Base-by-base conservation (phyloP, 768 basidiomycete genomes). In the Boletus rex-veris region DNA sequence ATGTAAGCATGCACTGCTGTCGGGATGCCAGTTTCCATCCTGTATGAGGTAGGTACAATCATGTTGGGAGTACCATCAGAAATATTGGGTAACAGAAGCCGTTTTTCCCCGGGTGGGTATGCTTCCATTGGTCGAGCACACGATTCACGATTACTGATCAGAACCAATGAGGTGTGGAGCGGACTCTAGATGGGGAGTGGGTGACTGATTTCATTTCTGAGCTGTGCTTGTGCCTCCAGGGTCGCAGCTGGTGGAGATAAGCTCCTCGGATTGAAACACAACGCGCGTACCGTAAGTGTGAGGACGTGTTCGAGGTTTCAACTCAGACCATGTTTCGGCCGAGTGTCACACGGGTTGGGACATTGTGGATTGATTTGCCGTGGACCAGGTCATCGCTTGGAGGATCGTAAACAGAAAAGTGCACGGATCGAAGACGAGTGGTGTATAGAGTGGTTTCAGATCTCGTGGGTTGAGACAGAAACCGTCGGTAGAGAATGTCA, bases 211-310 rank as follows among this genome's bases (percentile, higher is more conserved):
- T 39, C 43, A 60, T 61, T 41, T 57, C 0, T 26, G 46, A 28
- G 39, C 37, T 37, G 21, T 15, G 37, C 3, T n/a, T 21, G 53
- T 48, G 24, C 19, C 43, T 54, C 45, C 41, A 50, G 49, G 59
- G 14, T 42, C 50, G 19, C 21, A 12, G 5, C 7, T 35, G 33
- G 12, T 35, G 38, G 30, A 36, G 48, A 43, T 44, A 53, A 46
- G 53, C 42, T 65, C 54, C 60, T 63, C 57, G 60, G 60, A 33
- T 43, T 49, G 59, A 56, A 61, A 48, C 35, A 52, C 36, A 30
- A 33, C 33, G n/a, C 28, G n/a, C 30, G 14, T 35, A 55, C 15
- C 26, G 58, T 55, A 42, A 58, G 44, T 28, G 35, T 45, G 38
- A 26, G 44, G 38, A 35, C 21, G 41, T 15, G 46, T 48, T 39